Base-by-base conservation (phyloP, 345 rosid genomes). In the Conringia planisiliqua region DNA sequence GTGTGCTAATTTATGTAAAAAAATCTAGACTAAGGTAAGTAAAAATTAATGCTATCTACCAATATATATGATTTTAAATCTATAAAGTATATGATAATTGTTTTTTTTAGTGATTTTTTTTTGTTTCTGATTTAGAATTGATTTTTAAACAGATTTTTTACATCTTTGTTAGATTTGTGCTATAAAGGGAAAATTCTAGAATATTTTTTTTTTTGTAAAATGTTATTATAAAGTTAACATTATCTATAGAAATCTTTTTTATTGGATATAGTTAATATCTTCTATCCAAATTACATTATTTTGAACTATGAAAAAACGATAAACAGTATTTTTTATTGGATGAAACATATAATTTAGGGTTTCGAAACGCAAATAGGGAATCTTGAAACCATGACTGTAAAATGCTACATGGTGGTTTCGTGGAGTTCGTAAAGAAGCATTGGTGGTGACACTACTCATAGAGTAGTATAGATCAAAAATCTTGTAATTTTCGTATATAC, bases 121-220 rank as follows among this genome's bases (percentile, higher is more conserved):
- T 70, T 57, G 4, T 66, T 78, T 66, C 62, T 71, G 4, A 12
- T 50, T 78, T 58, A 32, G 48, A 69, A 63, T 57, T 65, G 76
- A 71, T 77, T 65, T 70, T 48, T 54, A 47, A n/a, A 51, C 66
- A 77, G 57, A 77, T 47, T 48, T 14, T 10, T n/a, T 38, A 58
- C 62, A 58, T 77, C 39, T 77, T 57, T 71, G 48, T 39, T 65
- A 18, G 72, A 77, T 77, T 48, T 77, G 18, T 64, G 46, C 61
- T 70, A 46, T 42, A 46, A 55, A 62, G 2, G 7, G 42, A 18
- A 63, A 32, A 48, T 43, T 7, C 7, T 30, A 42, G 9, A 44
- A 32, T 39, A 36, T 5, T 76, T 14, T 70, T 52, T 5, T 76
- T 14, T 70, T 52, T 43, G 75, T 44, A 33, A 9, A 32, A 58